Conservation (phyloP, 73 alveolate species). For the Tetrahymena borealis region DNA sequence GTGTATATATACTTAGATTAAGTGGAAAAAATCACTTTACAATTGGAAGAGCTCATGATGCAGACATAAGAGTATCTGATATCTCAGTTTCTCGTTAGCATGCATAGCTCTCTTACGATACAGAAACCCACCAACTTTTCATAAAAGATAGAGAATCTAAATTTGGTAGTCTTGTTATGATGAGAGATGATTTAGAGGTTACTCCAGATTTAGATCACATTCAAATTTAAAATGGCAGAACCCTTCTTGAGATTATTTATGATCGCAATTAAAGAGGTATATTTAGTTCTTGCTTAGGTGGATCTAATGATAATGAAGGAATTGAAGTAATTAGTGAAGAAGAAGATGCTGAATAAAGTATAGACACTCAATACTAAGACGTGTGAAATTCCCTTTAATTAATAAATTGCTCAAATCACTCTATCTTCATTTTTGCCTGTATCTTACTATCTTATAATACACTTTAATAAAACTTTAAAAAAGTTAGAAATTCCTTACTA, state of each 20-base stretch:
- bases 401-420: too few species aligned
- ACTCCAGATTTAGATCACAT: not conserved
- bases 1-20: not conserved
- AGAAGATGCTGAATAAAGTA: not conserved
- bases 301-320: not conserved
- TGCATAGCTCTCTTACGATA: not conserved
- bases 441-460: too few species aligned
- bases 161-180: slow-evolving; percentile 20
- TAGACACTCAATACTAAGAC: not conserved
- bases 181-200: not conserved
- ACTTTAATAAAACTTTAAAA: too few species aligned
- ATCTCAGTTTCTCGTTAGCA: slow-evolving; percentile 29
- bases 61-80: slow-evolving; percentile 36
- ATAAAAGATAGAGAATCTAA: slow-evolving; percentile 28
- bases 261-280: not conserved
- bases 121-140: not conserved
- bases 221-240: not conserved
- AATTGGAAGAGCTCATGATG: slow-evolving; percentile 37
- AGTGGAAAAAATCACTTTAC: not conserved
- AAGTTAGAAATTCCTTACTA: too few species aligned
- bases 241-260: not conserved
- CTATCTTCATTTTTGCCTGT: too few species aligned
- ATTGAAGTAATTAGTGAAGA: not conserved
- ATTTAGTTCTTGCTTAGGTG: not conserved
- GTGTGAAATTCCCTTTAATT: not conserved